These are phyloP conservation scores for Thermothelomyces thermophilus DNA, from an alignment of 2,329 filamentous ascomycete genomes.

Conservation along the genomic window DNA sequence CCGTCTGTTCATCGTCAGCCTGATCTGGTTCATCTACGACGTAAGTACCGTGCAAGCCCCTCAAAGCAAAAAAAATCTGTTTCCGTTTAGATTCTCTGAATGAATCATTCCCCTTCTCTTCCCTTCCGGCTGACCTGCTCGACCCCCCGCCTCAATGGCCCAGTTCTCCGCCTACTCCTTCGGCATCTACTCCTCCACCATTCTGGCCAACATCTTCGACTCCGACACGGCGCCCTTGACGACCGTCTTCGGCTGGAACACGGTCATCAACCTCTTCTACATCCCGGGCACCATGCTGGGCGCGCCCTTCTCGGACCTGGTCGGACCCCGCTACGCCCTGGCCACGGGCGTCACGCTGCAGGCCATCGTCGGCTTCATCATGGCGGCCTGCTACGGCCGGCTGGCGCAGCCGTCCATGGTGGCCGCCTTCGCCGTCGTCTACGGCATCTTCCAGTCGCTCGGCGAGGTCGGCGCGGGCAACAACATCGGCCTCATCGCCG, in stretches of 20 bases:
- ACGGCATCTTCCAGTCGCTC: slow-evolving; percentile 69
- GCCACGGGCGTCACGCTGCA: slow-evolving; percentile 65
- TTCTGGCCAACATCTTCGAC: slow-evolving; percentile 60
- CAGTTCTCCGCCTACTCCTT: slow-evolving; percentile 78
- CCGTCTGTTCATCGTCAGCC: slow-evolving; percentile 60
- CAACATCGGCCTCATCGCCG: slow-evolving; percentile 82
- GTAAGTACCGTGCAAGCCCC: slow-evolving; percentile 33
- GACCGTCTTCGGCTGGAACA: slow-evolving; percentile 81
- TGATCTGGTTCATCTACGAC: slow-evolving; percentile 83
- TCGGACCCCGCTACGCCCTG: slow-evolving; percentile 72
- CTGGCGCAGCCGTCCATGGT: slow-evolving; percentile 63
- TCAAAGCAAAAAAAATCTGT: background rate
- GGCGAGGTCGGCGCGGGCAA: slow-evolving; percentile 82
- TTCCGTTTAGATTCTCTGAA: too few relatives aligned
- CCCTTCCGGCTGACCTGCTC: too few relatives aligned
- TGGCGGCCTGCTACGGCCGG: slow-evolving; percentile 69
- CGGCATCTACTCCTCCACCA: slow-evolving; percentile 73
- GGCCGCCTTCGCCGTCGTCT: slow-evolving; percentile 70
- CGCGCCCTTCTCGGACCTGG: slow-evolving; percentile 67
- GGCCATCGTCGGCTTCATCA: slow-evolving; percentile 76
- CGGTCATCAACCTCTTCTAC: slow-evolving; percentile 82
- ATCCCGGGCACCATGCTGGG: slow-evolving; percentile 75
- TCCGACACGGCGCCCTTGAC: slow-evolving; percentile 53
- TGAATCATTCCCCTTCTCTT: too few relatives aligned
- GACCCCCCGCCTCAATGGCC: too few relatives aligned